Evolutionary conservation across 345 rosid species (phyloP).

Genomic region (Ceriops decandra): DNA sequence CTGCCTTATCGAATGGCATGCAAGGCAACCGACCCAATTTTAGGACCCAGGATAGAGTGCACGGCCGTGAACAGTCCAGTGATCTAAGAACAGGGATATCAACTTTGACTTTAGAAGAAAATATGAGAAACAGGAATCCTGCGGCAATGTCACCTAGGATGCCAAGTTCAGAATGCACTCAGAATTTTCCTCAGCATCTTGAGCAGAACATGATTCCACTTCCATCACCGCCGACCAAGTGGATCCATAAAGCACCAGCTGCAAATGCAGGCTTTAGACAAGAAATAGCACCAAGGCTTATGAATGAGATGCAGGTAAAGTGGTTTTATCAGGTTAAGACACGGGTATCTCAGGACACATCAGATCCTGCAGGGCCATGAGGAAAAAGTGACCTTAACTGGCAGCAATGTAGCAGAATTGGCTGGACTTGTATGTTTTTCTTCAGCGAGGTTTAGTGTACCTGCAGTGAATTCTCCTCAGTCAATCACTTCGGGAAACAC

Average conservation of each 20-base stretch:
- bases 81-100: slow-evolving; percentile 51
- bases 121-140: slow-evolving; percentile 32
- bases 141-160: slow-evolving; percentile 19
- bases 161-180: slow-evolving; percentile 30
- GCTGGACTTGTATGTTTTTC: not conserved
- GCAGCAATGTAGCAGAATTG: slow-evolving; percentile 7
- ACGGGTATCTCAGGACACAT: slow-evolving; percentile 24
- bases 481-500: not conserved
- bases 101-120: slow-evolving; percentile 50
- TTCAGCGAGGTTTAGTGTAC: not conserved
- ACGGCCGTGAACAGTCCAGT: slow-evolving; percentile 41
- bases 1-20: slow-evolving; percentile 37
- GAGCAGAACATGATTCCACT: slow-evolving; percentile 36
- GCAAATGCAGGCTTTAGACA: slow-evolving; percentile 37
- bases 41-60: slow-evolving; percentile 42
- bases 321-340: slow-evolving; percentile 58
- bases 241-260: slow-evolving; percentile 42
- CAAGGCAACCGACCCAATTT: slow-evolving; percentile 42
- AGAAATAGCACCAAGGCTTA: slow-evolving; percentile 34
- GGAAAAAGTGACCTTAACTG: slow-evolving; percentile 14
- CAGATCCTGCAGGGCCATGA: slow-evolving; percentile 11
- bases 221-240: slow-evolving; percentile 64
- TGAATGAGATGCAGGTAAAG: slow-evolving; percentile 48
- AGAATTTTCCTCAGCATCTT: slow-evolving; percentile 29
- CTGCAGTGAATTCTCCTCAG: not conserved